Evolutionary conservation across 345 rosid species (phyloP).

Genomic region (Triadica sebifera): DNA sequence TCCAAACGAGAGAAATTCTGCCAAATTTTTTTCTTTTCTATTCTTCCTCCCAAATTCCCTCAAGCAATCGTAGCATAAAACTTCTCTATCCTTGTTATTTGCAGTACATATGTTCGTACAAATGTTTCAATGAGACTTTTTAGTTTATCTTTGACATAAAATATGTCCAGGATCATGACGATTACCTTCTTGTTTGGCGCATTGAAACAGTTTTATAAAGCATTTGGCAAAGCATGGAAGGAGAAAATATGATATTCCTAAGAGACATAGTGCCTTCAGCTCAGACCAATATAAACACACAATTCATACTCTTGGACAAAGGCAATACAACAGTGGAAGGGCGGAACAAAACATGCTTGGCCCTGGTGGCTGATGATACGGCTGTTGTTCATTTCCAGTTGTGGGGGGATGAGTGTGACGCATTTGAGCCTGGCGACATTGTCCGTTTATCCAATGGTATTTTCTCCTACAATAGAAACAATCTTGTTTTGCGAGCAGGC

Average conservation of each 20-base stretch:
- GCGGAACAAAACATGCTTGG: conserved; percentile 50
- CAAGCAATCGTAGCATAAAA: no score
- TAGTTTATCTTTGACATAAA: no score
- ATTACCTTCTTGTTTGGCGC: no score
- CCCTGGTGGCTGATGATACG: conserved; percentile 65
- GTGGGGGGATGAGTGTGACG: conserved; percentile 73
- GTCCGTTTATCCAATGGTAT: conserved; percentile 53
- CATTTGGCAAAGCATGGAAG: no score
- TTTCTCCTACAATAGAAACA: conserved; percentile 57
- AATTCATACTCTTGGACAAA: conserved; percentile 62
- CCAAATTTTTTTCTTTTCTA: no score
- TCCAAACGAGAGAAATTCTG: no score
- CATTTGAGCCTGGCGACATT: conserved; percentile 59
- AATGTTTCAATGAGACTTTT: no score
- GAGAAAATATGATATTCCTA: conserved; percentile 29
- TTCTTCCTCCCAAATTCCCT: no score
- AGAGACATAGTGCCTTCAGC: conserved; percentile 65
- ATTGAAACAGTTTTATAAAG: no score
- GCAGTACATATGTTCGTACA: no score
- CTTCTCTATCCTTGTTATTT: no score
- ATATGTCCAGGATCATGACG: no score
- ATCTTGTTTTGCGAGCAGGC: conserved; percentile 56
- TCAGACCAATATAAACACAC: conserved; percentile 60
- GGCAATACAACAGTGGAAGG: conserved; percentile 27
- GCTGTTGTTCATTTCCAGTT: conserved; percentile 71